Percentiles rank a stretch among this genome's conserved stretches.
These are phyloP conservation scores for Penstemon davidsonii DNA, from an alignment of 257 asterid species.

Conservation along the genomic window DNA sequence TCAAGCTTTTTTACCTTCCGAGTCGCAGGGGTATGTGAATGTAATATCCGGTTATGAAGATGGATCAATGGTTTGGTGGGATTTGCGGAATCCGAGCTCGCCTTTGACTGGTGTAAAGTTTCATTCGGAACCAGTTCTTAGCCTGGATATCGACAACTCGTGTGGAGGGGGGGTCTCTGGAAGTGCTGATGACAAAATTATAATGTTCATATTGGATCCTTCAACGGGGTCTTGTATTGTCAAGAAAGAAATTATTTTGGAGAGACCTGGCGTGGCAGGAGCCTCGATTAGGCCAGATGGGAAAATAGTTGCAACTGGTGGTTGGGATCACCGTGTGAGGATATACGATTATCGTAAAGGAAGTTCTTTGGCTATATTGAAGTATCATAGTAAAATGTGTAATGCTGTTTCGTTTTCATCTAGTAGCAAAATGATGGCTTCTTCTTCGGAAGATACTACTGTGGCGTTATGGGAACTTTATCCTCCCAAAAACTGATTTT, in stretches of 20 bases:
- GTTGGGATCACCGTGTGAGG: slow-evolving; percentile 96
- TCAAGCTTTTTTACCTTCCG: slow-evolving; percentile 58
- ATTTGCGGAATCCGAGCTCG: slow-evolving; percentile 63
- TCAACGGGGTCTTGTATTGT: slow-evolving; percentile 58
- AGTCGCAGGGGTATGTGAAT: slow-evolving; percentile 51
- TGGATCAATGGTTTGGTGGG: slow-evolving; percentile 96
- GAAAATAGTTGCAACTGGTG: slow-evolving; percentile 74
- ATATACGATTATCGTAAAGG: slow-evolving; percentile 79
- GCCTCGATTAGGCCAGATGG: slow-evolving; percentile 70
- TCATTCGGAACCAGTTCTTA: slow-evolving; percentile 81
- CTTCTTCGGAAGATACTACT: slow-evolving; percentile 82
- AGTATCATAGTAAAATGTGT: slow-evolving; percentile 72
- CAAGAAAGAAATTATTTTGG: slow-evolving; percentile 71
- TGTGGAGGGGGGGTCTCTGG: slow-evolving; percentile 82
- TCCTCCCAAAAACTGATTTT: slow-evolving; percentile 51
- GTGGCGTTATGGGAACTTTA: slow-evolving; percentile 91
- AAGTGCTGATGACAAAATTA: slow-evolving; percentile 79
- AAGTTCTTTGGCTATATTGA: slow-evolving; percentile 82
- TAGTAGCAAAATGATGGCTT: slow-evolving; percentile 63
- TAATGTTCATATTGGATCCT: slow-evolving; percentile 65
- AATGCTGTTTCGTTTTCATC: slow-evolving; percentile 74
- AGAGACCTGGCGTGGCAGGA: slow-evolving; percentile 73
- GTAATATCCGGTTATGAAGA: slow-evolving; percentile 79
- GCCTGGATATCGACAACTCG: slow-evolving; percentile 56
- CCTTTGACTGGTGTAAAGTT: slow-evolving; percentile 74